Evolutionary conservation across 148 eudicot species (phyloP), one percentile per base, ranked within the genome.

Genomic region (Salicornia ramosissima): DNA sequence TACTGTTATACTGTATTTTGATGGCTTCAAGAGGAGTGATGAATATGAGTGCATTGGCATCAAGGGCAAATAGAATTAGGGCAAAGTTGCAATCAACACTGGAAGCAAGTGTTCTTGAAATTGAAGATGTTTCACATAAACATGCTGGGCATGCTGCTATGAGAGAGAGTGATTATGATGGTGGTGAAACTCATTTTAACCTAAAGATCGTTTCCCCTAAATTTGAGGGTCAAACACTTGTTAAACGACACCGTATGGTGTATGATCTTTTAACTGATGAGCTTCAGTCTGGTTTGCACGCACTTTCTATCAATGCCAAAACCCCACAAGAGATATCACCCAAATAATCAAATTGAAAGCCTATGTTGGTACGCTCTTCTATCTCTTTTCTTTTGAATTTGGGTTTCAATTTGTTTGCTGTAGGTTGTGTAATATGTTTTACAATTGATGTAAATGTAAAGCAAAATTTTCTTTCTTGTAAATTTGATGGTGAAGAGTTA

Each of bases 111-210:
- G 40, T 70, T 28, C 61, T 89, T 22, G 91, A 89, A 57, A 74
- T 89, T 26, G 91, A 89, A 68, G 96, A 89, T 68, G 87, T 86
- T 26, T 89, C 96, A 0, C 78, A 82, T 30, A 87, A 86, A 80
- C 96, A 89, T 65, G 91, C 91, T 15, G 86, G 91, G 29, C 96
- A 86, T 68, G 80, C 83, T 60, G 96, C 89, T 16, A 78, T 89
- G 52, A 86, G 62, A 57, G 83, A 63, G 51, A 80, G 47, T 62
- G 5, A 40, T 21, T 63, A 81, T 36, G 75, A 73, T 71, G 74
- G 79, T 39, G 84, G 78, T 43, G 96, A 89, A 68, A 86, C 96
- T n/a, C 96, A 89, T 65, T 87, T 89, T 73, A 89, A 86, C 50
- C 74, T 89, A 26, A 82, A 82, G 68, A 79, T 89, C 40, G 91